Conservation (phyloP, 192 early-diverging fungal species). For the Backusella mclennaniae region DNA sequence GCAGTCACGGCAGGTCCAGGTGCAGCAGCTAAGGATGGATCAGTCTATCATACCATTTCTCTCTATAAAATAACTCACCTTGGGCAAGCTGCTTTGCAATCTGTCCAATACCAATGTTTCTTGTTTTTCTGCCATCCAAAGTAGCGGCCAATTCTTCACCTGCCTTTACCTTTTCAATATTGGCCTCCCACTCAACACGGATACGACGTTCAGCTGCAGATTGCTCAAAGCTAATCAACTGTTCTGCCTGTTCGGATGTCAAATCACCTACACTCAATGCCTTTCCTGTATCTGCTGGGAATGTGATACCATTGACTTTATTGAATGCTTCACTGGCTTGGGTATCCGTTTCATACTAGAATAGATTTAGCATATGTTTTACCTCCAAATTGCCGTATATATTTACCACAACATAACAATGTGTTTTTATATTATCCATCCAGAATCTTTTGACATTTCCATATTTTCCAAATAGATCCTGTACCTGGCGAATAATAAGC, state of each 20-base stretch:
- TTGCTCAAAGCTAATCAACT: slow-evolving; percentile 32
- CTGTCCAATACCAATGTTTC: slow-evolving; percentile 26
- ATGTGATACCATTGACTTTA: slow-evolving; percentile 25
- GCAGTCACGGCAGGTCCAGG: not conserved
- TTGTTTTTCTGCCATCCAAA: not conserved
- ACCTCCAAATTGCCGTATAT: too few species aligned
- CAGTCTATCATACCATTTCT: too few species aligned
- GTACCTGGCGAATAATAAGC: slow-evolving; percentile 32
- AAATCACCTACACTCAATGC: slow-evolving; percentile 20
- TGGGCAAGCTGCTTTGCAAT: slow-evolving; percentile 32
- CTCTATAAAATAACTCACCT: not conserved
- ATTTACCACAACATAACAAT: slow-evolving; percentile 58
- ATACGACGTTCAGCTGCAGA: slow-evolving; percentile 27
- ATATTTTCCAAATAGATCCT: slow-evolving; percentile 45
- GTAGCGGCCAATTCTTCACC: not conserved
- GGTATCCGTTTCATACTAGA: slow-evolving; percentile 53
- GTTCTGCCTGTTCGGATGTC: slow-evolving; percentile 18
- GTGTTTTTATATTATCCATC: slow-evolving; percentile 63
- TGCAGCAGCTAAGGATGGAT: not conserved
- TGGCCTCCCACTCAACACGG: slow-evolving; percentile 32
- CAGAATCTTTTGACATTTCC: slow-evolving; percentile 54
- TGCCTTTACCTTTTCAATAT: slow-evolving; percentile 12
- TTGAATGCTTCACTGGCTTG: slow-evolving; percentile 24
- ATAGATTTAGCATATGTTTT: not conserved
- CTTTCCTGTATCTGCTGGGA: slow-evolving; percentile 28